A percentile compares a stretch with the other conserved stretches of the same genome.
Evolutionary conservation across 257 asterid species (phyloP).

Genomic region (Cinchona pubescens): DNA sequence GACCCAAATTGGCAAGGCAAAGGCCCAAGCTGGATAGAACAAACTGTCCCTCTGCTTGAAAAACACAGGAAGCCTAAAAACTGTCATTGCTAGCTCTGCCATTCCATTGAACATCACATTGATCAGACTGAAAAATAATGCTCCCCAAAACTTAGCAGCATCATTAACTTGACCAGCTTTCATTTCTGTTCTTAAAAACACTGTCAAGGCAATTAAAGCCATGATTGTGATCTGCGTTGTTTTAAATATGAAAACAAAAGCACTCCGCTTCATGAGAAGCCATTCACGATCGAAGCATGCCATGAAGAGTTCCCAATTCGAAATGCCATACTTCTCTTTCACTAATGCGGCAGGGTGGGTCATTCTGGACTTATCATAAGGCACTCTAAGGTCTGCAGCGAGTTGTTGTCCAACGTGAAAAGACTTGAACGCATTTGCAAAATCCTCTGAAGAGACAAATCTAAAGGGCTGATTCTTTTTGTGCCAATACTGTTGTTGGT

Average conservation of each 20-base stretch:
- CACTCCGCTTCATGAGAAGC: conserved; percentile 70
- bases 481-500: conserved; percentile 75
- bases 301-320: conserved; percentile 62
- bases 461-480: conserved; percentile 47
- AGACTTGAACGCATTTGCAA: conserved; percentile 50
- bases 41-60: conserved; percentile 72
- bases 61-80: conserved; percentile 75
- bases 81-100: conserved; percentile 79
- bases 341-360: conserved; percentile 80
- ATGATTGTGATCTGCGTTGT: conserved; percentile 70
- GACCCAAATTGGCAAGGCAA: conserved; percentile 81
- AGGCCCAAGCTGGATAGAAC: conserved; percentile 90
- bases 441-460: conserved; percentile 52
- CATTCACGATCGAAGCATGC: conserved; percentile 71
- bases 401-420: conserved; percentile 54
- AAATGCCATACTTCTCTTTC: conserved; percentile 65
- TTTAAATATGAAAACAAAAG: conserved; percentile 68
- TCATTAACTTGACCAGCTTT: conserved; percentile 47
- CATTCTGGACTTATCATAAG: conserved; percentile 56
- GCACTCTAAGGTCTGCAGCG: conserved; percentile 44
- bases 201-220: conserved; percentile 65
- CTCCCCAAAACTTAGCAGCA: conserved; percentile 66
- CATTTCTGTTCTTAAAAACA: conserved; percentile 76
- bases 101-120: conserved; percentile 84
- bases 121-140: conserved; percentile 71